Evolutionary conservation across 495 filamentous ascomycete species (phyloP).

Genomic region (Penicillium alfredii): DNA sequence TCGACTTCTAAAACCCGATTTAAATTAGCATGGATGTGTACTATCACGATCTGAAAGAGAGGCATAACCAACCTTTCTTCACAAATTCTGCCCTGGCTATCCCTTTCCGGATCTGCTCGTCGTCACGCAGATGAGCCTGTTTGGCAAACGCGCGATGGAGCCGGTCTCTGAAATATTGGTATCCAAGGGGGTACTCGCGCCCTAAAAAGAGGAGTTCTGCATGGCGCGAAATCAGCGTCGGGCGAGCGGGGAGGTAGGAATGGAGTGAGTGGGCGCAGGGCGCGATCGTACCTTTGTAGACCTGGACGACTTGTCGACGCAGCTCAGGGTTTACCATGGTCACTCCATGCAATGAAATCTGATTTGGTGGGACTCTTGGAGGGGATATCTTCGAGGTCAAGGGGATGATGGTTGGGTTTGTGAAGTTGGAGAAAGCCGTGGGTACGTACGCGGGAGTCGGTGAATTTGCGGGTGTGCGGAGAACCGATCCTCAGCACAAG

Average conservation of each 20-base stretch:
- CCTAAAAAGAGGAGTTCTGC: slow-evolving; percentile 80
- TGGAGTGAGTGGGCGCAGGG: slow-evolving; percentile 1
- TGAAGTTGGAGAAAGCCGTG: slow-evolving; percentile 10
- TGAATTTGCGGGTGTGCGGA: slow-evolving; percentile 13
- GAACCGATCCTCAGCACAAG: too few species aligned
- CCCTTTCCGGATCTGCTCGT: slow-evolving; percentile 65
- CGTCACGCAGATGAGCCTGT: slow-evolving; percentile 63
- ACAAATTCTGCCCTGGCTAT: slow-evolving; percentile 80
- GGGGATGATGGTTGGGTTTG: too few species aligned
- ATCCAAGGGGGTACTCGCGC: slow-evolving; percentile 81
- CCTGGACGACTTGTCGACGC: slow-evolving; percentile 71
- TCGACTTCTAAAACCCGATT: slow-evolving; percentile 62
- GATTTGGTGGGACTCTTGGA: background rate
- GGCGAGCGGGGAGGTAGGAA: background rate
- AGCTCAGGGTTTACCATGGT: slow-evolving; percentile 52
- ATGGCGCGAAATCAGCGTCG: too few species aligned
- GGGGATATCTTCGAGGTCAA: background rate
- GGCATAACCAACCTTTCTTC: slow-evolving; percentile 63
- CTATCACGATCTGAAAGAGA: background rate
- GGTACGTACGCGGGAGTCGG: too few species aligned
- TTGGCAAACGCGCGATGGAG: slow-evolving; percentile 79
- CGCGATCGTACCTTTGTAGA: slow-evolving; percentile 74
- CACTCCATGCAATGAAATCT: slow-evolving; percentile 5
- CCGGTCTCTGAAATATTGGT: slow-evolving; percentile 71
- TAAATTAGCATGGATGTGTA: slow-evolving; percentile 1